Percentiles rank a stretch among this genome's conserved stretches.
These are phyloP conservation scores for Botrytis byssoidea DNA, from an alignment of 2,329 filamentous ascomycete species.

Conservation along the genomic window DNA sequence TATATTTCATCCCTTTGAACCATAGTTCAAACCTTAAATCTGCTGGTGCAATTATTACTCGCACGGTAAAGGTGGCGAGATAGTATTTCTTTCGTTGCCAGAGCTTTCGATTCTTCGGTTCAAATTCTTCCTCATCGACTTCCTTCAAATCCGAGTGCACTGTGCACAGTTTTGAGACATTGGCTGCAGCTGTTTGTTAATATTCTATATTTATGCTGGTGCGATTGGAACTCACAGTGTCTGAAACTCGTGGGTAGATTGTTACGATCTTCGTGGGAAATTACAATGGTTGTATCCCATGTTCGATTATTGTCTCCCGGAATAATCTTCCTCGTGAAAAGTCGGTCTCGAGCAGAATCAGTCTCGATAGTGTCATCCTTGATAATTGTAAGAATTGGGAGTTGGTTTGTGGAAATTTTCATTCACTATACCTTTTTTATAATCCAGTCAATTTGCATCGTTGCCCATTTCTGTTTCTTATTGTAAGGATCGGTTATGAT, in stretches of 20 bases:
- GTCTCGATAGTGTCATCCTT: slow-evolving; percentile 45
- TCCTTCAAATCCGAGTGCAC: slow-evolving; percentile 45
- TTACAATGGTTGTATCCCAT: slow-evolving; percentile 44
- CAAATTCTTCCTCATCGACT: slow-evolving; percentile 43
- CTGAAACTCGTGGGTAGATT: slow-evolving; percentile 43
- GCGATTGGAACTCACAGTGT: slow-evolving; percentile 38
- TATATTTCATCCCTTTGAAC: slow-evolving; percentile 43
- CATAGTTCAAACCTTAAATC: slow-evolving; percentile 51
- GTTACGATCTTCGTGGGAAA: slow-evolving; percentile 42
- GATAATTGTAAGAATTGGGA: not conserved
- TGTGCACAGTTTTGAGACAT: slow-evolving; percentile 42
- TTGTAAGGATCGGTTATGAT: slow-evolving; percentile 40
- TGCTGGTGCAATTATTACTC: slow-evolving; percentile 54
- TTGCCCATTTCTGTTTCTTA: slow-evolving; percentile 41
- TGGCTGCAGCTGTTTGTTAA: slow-evolving; percentile 33
- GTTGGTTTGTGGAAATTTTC: not conserved
- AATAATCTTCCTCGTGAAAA: slow-evolving; percentile 40
- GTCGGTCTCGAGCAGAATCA: slow-evolving; percentile 31
- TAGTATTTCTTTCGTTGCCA: slow-evolving; percentile 43
- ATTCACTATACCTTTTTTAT: slow-evolving; percentile 40
- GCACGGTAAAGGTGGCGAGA: slow-evolving; percentile 48
- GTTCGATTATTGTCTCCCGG: slow-evolving; percentile 39
- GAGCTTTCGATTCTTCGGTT: slow-evolving; percentile 42
- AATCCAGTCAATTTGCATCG: slow-evolving; percentile 46
- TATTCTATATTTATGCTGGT: not conserved